Conservation (phyloP, 2,329 filamentous ascomycete genomes). For the Diaporthe eres region DNA sequence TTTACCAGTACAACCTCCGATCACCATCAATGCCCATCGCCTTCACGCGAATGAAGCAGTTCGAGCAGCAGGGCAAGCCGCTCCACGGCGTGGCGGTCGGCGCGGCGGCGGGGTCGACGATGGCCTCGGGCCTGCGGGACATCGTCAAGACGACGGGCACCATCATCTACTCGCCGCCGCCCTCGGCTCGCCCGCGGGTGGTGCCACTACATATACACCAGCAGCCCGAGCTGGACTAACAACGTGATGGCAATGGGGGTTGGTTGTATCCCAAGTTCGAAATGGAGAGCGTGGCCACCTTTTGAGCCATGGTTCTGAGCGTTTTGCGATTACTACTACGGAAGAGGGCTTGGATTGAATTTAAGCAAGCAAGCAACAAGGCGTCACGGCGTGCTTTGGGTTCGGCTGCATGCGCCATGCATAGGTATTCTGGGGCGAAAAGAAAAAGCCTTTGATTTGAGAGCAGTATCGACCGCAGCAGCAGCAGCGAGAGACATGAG, state of each 20-base stretch:
- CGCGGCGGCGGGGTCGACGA: conserved; percentile 35
- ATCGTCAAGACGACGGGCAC: conserved; percentile 27
- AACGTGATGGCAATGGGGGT: not conserved
- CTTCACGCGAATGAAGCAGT: conserved; percentile 42
- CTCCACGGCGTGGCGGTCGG: conserved; percentile 37
- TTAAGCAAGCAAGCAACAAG: not conserved
- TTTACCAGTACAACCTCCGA: conserved; percentile 36
- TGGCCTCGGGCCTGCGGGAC: conserved; percentile 32
- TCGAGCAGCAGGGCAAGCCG: conserved; percentile 35
- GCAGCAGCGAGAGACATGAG: not conserved
- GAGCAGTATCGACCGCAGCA: not conserved
- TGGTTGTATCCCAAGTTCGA: not conserved
- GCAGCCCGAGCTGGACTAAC: conserved; percentile 1
- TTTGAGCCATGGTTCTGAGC: not conserved
- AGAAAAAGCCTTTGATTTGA: not conserved
- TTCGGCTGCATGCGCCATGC: not conserved
- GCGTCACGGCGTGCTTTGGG: not conserved
- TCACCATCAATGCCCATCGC: conserved; percentile 41
- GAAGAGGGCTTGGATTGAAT: not conserved
- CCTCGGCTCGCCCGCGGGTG: not conserved
- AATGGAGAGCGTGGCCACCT: not conserved
- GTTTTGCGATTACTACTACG: not conserved
- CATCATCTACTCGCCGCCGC: conserved; percentile 19
- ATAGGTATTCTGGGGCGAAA: not conserved
- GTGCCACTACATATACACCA: conserved; percentile 14